phyloP scores from a whole-genome alignment of 2,329 filamentous ascomycete genomes.

The Aspergillus bombycis region DNA sequence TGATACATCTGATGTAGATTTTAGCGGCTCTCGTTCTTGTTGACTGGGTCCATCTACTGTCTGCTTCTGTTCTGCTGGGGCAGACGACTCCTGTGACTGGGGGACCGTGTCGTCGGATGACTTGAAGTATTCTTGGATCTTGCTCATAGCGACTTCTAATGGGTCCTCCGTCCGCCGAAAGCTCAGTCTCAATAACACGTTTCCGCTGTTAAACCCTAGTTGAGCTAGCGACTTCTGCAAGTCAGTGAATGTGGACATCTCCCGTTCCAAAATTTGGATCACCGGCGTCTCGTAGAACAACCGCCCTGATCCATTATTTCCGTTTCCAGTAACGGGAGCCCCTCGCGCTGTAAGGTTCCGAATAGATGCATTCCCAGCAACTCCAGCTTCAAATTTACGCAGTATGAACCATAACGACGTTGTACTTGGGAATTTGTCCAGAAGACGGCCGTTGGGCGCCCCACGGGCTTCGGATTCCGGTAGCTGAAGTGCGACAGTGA shows the following conservation, averaged over 20 bases:
- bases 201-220: conserved; percentile 84
- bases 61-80: conserved; percentile 21
- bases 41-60: conserved; percentile 12
- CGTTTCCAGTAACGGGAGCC: conserved; percentile 61
- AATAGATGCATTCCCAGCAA: conserved; percentile 61
- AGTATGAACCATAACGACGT: conserved; percentile 88
- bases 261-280: conserved; percentile 79
- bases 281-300: conserved; percentile 87
- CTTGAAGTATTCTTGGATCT: conserved; percentile 78
- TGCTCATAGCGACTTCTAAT: conserved; percentile 79
- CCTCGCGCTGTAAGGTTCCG: conserved; percentile 85
- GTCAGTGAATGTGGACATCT: conserved; percentile 75
- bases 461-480: conserved; percentile 69
- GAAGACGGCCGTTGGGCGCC: conserved; percentile 68
- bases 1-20: conserved; percentile 12
- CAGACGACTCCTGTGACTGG: conserved; percentile 26
- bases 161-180: conserved; percentile 78
- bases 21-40: conserved; percentile 17
- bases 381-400: conserved; percentile 82
- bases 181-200: conserved; percentile 73
- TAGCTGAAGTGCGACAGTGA: conserved; percentile 87
- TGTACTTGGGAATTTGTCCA: conserved; percentile 85
- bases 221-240: conserved; percentile 88
- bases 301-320: conserved; percentile 65
- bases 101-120: conserved; percentile 38